Conservation (phyloP, 2,329 filamentous ascomycete species). For the Fusarium cyanostomum region DNA sequence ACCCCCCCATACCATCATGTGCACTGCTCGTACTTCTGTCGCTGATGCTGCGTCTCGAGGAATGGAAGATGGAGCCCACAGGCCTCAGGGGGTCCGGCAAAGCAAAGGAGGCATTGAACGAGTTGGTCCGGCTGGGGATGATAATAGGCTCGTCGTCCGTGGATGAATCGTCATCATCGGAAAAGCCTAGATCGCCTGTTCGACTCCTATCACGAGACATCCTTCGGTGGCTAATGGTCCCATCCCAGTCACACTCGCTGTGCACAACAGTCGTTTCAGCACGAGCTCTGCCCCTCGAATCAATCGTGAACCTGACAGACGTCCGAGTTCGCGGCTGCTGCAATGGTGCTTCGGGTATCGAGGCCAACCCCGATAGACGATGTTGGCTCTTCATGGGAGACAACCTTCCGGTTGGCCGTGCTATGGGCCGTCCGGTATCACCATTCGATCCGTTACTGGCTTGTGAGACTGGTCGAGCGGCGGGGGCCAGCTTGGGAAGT, state of each 20-base stretch:
- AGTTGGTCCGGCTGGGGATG: constrained; percentile 67
- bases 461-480: constrained; percentile 50
- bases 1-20: constrained; percentile 50
- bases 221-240: constrained; percentile 42
- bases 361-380: constrained; percentile 61
- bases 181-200: constrained; percentile 55
- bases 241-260: constrained; percentile 44
- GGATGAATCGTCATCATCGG: constrained; percentile 65
- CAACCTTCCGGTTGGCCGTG: constrained; percentile 56
- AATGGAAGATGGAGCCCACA: constrained; percentile 58
- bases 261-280: constrained; percentile 61
- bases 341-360: constrained; percentile 64
- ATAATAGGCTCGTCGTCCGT: constrained; percentile 72
- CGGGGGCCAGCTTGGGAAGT: constrained; percentile 60
- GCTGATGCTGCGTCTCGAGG: constrained; percentile 58
- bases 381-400: constrained; percentile 64
- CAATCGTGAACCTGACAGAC: constrained; percentile 71
- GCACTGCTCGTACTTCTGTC: constrained; percentile 58
- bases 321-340: constrained; percentile 58
- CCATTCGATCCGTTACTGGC: constrained; percentile 45
- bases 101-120: constrained; percentile 65
- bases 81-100: constrained; percentile 64
- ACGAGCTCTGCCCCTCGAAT: constrained; percentile 67
- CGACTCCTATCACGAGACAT: constrained; percentile 44
- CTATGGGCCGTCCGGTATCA: constrained; percentile 48